phyloP scores from a whole-genome alignment of 225 moss, liverwort and hornwort genomes.

The Bryum argenteum region DNA sequence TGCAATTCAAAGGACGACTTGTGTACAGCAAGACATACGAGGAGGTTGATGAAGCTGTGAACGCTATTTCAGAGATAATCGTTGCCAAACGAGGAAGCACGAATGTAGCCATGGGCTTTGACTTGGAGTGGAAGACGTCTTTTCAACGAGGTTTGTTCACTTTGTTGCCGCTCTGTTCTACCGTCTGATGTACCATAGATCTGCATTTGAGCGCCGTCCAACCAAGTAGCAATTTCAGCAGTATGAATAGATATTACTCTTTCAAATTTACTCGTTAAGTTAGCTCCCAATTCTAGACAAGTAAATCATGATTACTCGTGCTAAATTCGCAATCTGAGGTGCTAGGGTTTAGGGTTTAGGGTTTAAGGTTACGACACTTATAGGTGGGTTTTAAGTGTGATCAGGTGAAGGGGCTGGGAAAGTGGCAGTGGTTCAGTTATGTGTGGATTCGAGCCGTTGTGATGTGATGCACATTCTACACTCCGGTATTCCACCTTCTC shows the following conservation, averaged over 20 bases:
- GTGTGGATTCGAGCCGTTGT: slow-evolving; percentile 66
- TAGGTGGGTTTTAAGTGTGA: slow-evolving; percentile 11
- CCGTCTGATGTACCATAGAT: too few species aligned
- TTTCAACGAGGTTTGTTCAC: slow-evolving; percentile 63
- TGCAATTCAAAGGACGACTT: slow-evolving; percentile 71
- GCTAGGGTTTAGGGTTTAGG: too few species aligned
- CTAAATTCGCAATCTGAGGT: too few species aligned
- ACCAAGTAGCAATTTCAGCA: neutral
- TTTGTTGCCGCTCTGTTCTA: slow-evolving; percentile 14
- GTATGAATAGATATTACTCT: too few species aligned
- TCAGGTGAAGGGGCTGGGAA: slow-evolving; percentile 63
- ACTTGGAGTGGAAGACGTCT: slow-evolving; percentile 73
- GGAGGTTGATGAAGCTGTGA: slow-evolving; percentile 67
- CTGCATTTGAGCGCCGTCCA: neutral
- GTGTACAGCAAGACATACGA: slow-evolving; percentile 73
- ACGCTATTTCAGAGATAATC: slow-evolving; percentile 58
- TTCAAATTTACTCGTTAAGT: neutral
- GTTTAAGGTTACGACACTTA: too few species aligned
- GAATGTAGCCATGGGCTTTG: slow-evolving; percentile 67
- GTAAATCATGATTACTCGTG: neutral
- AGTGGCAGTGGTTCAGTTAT: slow-evolving; percentile 75
- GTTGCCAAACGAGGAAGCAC: slow-evolving; percentile 38
- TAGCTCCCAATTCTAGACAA: neutral
- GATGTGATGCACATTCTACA: slow-evolving; percentile 77
- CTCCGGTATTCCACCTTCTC: slow-evolving; percentile 70